Evolutionary conservation across 768 basidiomycete genomes (phyloP).

Genomic region (Gloeopeniophorella convolvens): DNA sequence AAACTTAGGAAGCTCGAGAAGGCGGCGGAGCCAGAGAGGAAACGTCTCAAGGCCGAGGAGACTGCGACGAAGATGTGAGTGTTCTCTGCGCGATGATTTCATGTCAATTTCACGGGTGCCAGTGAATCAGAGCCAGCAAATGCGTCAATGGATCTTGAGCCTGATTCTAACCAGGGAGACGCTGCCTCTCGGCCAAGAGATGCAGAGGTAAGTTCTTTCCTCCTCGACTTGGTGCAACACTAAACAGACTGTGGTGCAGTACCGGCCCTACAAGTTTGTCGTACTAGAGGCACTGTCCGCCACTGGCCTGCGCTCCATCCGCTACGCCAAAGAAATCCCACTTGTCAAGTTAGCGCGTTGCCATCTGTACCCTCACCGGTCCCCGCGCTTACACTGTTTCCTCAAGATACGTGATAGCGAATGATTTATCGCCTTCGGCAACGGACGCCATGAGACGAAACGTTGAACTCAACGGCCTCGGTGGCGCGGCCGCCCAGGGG

Average conservation of each 20-base stretch:
- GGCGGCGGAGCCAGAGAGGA: constrained; percentile 22
- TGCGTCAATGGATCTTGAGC: not conserved
- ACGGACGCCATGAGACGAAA: constrained; percentile 83
- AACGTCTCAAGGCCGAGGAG: constrained; percentile 11
- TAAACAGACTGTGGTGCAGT: constrained; percentile 29
- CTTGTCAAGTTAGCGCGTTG: constrained; percentile 59
- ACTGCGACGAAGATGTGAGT: constrained; percentile 1
- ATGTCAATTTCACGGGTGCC: constrained; percentile 2
- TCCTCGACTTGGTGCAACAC: not conserved
- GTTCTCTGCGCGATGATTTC: not conserved
- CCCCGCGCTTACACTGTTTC: not conserved
- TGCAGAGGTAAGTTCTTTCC: constrained; percentile 8
- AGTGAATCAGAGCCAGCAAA: constrained; percentile 7
- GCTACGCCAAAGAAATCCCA: constrained; percentile 96
- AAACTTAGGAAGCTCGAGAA: constrained; percentile 34
- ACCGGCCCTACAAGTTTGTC: constrained; percentile 59
- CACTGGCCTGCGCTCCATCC: constrained; percentile 90
- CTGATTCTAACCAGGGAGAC: not conserved
- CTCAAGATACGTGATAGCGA: constrained; percentile 83
- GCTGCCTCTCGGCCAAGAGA: not conserved
- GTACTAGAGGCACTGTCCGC: constrained; percentile 93
- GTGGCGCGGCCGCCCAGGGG: constrained; percentile 25
- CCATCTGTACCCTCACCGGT: not conserved
- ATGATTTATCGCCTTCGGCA: constrained; percentile 83
- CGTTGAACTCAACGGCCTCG: constrained; percentile 73